Evolutionary conservation across 495 filamentous ascomycete genomes (phyloP), one percentile per base, ranked within the genome.

Genomic region (Penicillium manginii): DNA sequence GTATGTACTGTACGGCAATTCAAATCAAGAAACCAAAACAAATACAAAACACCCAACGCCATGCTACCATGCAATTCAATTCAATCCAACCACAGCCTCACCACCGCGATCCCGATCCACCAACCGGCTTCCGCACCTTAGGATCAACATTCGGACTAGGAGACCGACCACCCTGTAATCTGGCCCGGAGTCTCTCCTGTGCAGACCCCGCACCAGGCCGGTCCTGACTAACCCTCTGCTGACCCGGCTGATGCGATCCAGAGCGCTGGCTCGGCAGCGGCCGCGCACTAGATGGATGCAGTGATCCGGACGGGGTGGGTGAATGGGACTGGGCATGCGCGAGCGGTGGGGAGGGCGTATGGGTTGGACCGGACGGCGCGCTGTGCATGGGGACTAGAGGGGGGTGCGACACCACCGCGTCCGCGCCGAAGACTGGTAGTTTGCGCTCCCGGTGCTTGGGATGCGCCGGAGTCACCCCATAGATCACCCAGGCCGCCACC

Each of bases 221-320:
- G 63, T 82, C 81, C 61, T 66, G 65, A 73, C 60, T 64, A 61
- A 63, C 55, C 54, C 64, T 55, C 21, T 64, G 48, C 23, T 29
- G 26, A 29, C 26, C 26, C 6, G 72, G 74, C 75, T 93, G 89
- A 66, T 90, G 88, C 57, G 89, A 91, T 5, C 88, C 89, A 3
- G 81, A 81, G 17, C 87, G 74, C 71, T 92, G 90, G 58, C 86
- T 90, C 7, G 86, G 88, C 58, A 90, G 64, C 12, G 86, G 88
- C 22, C 88, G 70, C 32, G 80, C 71, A 6, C 78, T 69, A 15
- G 78, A 68, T 0, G 78, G 77, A 21, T 81, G 79, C 7, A 72
- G 54, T 11, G 48, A 39, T 10, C 57, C 55, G 0, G 72, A 50
- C 50, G 62, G 52, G 43, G 48, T 56, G 29, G 60, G 66, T 18